Evolutionary conservation across 805 yeast species (phyloP), one percentile per base, ranked within the genome.

Genomic region (Phaffomyces opuntiae): DNA sequence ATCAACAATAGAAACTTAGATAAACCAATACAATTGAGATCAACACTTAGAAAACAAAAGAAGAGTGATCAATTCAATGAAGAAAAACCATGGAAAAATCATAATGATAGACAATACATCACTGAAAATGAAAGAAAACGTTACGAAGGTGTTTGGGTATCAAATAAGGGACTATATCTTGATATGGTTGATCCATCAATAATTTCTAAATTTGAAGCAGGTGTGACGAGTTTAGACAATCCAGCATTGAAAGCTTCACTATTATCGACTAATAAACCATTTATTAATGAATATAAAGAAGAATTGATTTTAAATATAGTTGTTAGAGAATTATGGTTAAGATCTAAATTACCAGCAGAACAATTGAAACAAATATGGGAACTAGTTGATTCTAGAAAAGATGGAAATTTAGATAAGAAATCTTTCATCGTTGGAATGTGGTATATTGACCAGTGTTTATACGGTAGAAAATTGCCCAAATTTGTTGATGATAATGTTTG

Each of bases 401-500:
- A 85, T 60, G 95, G 96, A 0, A 77, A 86, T 1, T 67, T 93
- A 45, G 83, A 81, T 53, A 77, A 87, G 50, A 82, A 80, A 34
- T 91, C 90, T 51, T 93, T 93, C 56, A 67, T 91, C 31, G 91
- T 90, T n/a, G 99, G 99, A 0, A 90, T 87, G 85, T 93, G 99
- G 99, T 65, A 90, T 5, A 90, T 93, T 2, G 99, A 93, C 63
- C 99, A 93, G 65, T 87, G 96, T 60, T 70, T 93, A 13, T 93
- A 91, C 60, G 99, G 99, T 0, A 72, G 95, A 36, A 93, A 93
- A 61, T 67, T 93, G 41, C 98, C 99, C 0, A 73, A 77, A 48
- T 65, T 65, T 35, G 77, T 93, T 7, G 80, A 76, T 36, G 77
- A 75, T 6, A 74, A 72, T 27, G 80, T 91, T 1, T 93, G 98